Evolutionary conservation across 2,329 filamentous ascomycete species (phyloP).

Genomic region (Hypoxylon sp.): DNA sequence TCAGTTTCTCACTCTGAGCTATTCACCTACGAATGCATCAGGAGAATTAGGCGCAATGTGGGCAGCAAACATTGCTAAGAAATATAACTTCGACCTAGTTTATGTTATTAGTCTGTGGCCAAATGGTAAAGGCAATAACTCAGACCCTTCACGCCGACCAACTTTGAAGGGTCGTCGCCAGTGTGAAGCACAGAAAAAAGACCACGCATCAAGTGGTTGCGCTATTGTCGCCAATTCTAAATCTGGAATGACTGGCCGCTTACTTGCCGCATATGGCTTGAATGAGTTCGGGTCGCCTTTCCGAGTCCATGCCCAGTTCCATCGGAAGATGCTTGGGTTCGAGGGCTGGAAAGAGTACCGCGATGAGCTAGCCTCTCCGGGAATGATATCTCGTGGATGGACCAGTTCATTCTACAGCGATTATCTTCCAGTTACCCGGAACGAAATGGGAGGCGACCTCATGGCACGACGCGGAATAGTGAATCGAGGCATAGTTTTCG

Average conservation of each 20-base stretch:
- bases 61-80: conserved; percentile 68
- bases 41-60: conserved; percentile 67
- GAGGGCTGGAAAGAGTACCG: conserved; percentile 69
- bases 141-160: conserved; percentile 41
- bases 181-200: background rate
- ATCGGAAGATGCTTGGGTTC: conserved; percentile 64
- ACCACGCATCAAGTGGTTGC: conserved; percentile 4
- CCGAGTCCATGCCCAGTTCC: conserved; percentile 65
- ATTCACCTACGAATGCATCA: conserved; percentile 61
- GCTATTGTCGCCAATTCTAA: conserved; percentile 29
- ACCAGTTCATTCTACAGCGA: conserved; percentile 68
- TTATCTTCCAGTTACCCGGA: conserved; percentile 46
- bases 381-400: conserved; percentile 67
- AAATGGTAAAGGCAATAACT: conserved; percentile 43
- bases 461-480: conserved; percentile 43
- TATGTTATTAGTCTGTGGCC: conserved; percentile 74
- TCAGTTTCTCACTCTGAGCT: conserved; percentile 61
- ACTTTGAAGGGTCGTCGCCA: conserved; percentile 22
- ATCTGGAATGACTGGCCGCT: conserved; percentile 61
- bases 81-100: conserved; percentile 71
- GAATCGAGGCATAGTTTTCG: conserved; percentile 70
- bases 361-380: conserved; percentile 58
- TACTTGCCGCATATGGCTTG: conserved; percentile 70
- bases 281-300: conserved; percentile 67
- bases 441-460: conserved; percentile 43